Evolutionary conservation across 176 grass and related monocot genomes (phyloP), one percentile per base, ranked within the genome.

Genomic region (Pontederia crassipes): DNA sequence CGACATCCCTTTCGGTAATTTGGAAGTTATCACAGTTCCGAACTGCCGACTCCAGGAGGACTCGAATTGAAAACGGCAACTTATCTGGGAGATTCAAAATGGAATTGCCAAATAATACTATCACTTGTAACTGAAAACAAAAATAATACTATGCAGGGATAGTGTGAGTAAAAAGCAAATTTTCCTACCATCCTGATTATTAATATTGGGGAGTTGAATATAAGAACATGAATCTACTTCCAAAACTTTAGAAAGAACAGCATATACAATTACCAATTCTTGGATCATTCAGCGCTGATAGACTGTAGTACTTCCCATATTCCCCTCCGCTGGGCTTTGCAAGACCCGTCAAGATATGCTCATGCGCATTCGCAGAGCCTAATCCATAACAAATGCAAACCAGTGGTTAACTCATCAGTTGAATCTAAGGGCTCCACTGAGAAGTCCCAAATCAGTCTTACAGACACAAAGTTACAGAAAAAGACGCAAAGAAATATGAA

Each of bases 1-100:
- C 78, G 45, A 81, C 71, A 75, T 81, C 78, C 18, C 75, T 64
- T 15, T 70, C 75, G 26, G 71, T 75, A 11, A 81, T 64, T 24
- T 81, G 78, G 45, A 81, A 81, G 17, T 64, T 57, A 75, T 75
- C 78, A 29, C 78, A 81, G 65, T 81, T 71, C 15, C 78, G 35
- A 13, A 75, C 58, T 51, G 78, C 72, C 40, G 78, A 81, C 61
- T 81, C 78, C 15, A 81, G 66, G 75, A 81, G 78, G 52, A 75
- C 62, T n/a, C 7, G 16, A 14, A 67, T 67, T 35, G 64, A 67
- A 12, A 53, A 67, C 8, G 64, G 65, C 65, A 67, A 11, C 11
- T 28, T 67, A 54, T 67, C 65, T 67, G 18, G 1, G 8, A 65
- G 50, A 14, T 10, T n/a, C n/a, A n/a, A n/a, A 51, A 24, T 24